Base-by-base conservation (phyloP, 2,329 filamentous ascomycete species). In the Diaporthe sp. region DNA sequence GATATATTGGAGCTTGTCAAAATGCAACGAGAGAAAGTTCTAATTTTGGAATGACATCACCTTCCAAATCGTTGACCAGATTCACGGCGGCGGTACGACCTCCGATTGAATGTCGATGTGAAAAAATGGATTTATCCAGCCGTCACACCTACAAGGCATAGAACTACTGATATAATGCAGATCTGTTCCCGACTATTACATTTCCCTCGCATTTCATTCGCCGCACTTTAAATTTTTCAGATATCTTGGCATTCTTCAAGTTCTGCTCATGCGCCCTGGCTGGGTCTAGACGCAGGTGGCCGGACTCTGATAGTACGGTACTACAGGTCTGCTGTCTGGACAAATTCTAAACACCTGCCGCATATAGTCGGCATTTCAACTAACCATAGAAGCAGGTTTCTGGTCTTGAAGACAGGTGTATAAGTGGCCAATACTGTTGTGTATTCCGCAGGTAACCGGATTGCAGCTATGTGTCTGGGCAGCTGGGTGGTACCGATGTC, bases 1-100 rank as follows among this genome's bases (percentile, higher is more conserved):
- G 64, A 54, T 40, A 68, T 54, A 54, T 54, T 68, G 64, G 45
- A 68, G 64, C 64, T 54, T 54, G 64, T 54, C n/a, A 54, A 22
- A 54, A 52, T 68, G 33, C 45, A 54, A 68, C 45, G 10, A 9
- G 33, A 19, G 15, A 40, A 9, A 50, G 13, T 35, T 50, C 64
- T 68, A 54, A 40, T 54, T 68, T 68, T 68, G 64, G 64, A 54
- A 54, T 68, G 64, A 68, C 47, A 68, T 68, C 47, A 54, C 64
- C 6, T 22, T n/a, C n/a, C 15, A 13, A 54, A 54, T 10, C 15
- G 13, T 52, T 8, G n/a, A 28, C 28, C 47, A 22, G 15, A 40
- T 40, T 68, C 64, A 28, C 22, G 33, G n/a, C 64, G 64, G 64
- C n/a, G 64, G 64, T 12, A 54, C 13, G 40, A 28, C 64, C 33